phyloP scores from a whole-genome alignment of 1,139 yeast genomes.

The Pichia sp. region DNA sequence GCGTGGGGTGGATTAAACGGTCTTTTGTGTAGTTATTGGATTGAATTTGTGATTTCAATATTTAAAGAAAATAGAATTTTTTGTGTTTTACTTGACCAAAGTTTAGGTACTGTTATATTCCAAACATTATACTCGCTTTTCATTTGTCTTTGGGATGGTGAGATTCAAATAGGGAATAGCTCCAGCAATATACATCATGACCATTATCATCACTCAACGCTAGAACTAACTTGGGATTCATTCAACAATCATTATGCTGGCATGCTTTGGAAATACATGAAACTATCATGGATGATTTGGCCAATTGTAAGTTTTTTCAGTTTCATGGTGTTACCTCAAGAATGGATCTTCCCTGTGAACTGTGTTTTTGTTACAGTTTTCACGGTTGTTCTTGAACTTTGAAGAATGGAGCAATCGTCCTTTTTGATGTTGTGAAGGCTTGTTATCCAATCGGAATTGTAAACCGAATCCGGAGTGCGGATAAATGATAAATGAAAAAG shows the following conservation, averaged over 20 bases:
- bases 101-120: constrained; percentile 48
- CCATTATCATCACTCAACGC: background rate
- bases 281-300: constrained; percentile 53
- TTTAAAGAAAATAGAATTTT: constrained; percentile 31
- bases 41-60: constrained; percentile 38
- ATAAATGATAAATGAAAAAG: background rate
- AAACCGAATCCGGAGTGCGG: background rate
- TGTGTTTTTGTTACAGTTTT: constrained; percentile 52
- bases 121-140: constrained; percentile 46
- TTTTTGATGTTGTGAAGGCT: background rate
- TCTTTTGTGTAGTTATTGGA: constrained; percentile 50
- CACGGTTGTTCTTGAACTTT: constrained; percentile 41
- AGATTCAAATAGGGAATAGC: constrained; percentile 19
- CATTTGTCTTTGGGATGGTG: constrained; percentile 50
- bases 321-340: constrained; percentile 41
- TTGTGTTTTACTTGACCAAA: constrained; percentile 47
- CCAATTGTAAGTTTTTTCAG: constrained; percentile 48
- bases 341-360: constrained; percentile 47
- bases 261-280: constrained; percentile 42
- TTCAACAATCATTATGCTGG: constrained; percentile 20
- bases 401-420: background rate
- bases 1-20: constrained; percentile 64
- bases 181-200: background rate
- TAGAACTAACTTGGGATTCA: constrained; percentile 8
- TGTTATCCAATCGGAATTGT: background rate